Evolutionary conservation across 2,329 filamentous ascomycete species (phyloP).

Genomic region (Fusarium camptoceras): DNA sequence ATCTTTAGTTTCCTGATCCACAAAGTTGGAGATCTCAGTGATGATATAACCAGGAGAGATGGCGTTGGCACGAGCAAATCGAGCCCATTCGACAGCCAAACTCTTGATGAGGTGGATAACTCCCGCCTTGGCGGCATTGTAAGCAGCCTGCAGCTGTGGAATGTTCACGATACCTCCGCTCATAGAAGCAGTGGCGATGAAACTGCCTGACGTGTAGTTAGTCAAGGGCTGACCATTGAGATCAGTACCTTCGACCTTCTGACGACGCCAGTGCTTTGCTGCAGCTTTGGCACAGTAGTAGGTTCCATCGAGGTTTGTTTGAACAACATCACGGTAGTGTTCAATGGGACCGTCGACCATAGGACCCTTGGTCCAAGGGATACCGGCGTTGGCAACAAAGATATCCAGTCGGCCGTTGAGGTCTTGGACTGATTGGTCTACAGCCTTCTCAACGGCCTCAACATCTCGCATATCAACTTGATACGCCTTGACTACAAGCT

Average conservation of each 20-base stretch:
- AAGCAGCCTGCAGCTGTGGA: slow-evolving; percentile 65
- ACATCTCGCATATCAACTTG: slow-evolving; percentile 67
- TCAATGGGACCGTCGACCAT: slow-evolving; percentile 74
- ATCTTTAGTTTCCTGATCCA: slow-evolving; percentile 43
- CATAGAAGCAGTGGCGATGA: slow-evolving; percentile 66
- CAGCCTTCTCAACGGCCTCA: slow-evolving; percentile 60
- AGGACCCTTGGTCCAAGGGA: slow-evolving; percentile 76
- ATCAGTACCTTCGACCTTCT: slow-evolving; percentile 71
- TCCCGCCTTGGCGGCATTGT: slow-evolving; percentile 68
- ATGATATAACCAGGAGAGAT: slow-evolving; percentile 56
- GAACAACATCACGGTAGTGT: slow-evolving; percentile 74
- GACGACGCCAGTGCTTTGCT: slow-evolving; percentile 73
- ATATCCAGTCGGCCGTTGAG: slow-evolving; percentile 79
- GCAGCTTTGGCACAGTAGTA: slow-evolving; percentile 79
- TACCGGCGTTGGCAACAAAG: slow-evolving; percentile 81
- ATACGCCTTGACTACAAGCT: slow-evolving; percentile 66
- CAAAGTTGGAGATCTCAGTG: slow-evolving; percentile 46
- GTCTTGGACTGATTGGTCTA: slow-evolving; percentile 66
- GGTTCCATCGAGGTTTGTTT: slow-evolving; percentile 77
- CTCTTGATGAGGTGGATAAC: slow-evolving; percentile 67
- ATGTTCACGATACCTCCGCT: slow-evolving; percentile 64
- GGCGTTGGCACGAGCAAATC: slow-evolving; percentile 68
- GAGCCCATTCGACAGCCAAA: slow-evolving; percentile 67
- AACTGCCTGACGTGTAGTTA: slow-evolving; percentile 54
- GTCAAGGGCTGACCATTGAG: slow-evolving; percentile 36